These are phyloP conservation scores for Ophiocordyceps camponoti-floridani DNA, from an alignment of 2,329 filamentous ascomycete species.

Conservation along the genomic window DNA sequence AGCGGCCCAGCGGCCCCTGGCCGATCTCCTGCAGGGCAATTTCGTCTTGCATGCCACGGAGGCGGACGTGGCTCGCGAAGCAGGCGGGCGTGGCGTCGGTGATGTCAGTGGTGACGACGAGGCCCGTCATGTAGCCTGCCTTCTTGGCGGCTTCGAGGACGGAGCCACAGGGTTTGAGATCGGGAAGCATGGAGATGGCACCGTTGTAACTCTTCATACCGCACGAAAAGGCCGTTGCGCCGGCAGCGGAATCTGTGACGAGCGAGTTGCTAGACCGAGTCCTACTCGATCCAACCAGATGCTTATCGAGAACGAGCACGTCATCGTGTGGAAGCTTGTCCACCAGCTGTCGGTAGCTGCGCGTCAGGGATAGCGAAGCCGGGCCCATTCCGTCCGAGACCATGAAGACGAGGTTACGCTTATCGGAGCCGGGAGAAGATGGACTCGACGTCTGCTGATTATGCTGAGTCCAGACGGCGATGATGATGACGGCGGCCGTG, in stretches of 20 bases:
- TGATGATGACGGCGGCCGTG: conserved; percentile 58
- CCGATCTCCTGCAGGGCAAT: conserved; percentile 90
- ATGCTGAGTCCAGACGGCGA: conserved; percentile 66
- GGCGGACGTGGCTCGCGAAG: conserved; percentile 76
- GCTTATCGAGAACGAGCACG: conserved; percentile 63
- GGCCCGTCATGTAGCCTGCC: conserved; percentile 77
- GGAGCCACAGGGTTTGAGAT: conserved; percentile 76
- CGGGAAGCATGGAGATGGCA: conserved; percentile 76
- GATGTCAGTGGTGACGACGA: conserved; percentile 88
- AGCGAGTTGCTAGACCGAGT: conserved; percentile 72
- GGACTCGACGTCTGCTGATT: conserved; percentile 28
- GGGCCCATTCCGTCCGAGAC: conserved; percentile 98
- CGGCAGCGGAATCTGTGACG: conserved; percentile 92
- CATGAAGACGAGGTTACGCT: conserved; percentile 96
- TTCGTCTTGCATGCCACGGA: conserved; percentile 65
- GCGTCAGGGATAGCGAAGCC: conserved; percentile 70
- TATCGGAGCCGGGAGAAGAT: conserved; percentile 31
- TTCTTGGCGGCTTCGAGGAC: conserved; percentile 85
- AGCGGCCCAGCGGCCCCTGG: conserved; percentile 66
- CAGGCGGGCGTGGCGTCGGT: conserved; percentile 94
- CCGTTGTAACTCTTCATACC: conserved; percentile 91
- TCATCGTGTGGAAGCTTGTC: conserved; percentile 57
- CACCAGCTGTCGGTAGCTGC: conserved; percentile 67
- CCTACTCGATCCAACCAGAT: conserved; percentile 78
- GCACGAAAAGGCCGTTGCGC: conserved; percentile 90